Evolutionary conservation across 768 basidiomycete species (phyloP).

Genomic region (Thelephora ganbajun): DNA sequence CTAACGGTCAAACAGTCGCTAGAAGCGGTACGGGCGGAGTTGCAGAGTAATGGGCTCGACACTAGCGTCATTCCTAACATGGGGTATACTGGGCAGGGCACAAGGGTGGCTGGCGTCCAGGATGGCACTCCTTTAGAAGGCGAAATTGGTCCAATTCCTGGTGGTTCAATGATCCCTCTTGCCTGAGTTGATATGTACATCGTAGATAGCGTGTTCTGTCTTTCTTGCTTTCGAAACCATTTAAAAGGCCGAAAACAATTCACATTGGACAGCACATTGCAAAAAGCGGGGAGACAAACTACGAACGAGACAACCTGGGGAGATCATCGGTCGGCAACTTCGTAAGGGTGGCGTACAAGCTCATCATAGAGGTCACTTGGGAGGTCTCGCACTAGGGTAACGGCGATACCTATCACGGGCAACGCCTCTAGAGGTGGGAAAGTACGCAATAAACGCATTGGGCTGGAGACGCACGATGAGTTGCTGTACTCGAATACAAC

Average conservation of each 20-base stretch:
- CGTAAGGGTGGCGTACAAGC: constrained; percentile 79
- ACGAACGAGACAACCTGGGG: background rate
- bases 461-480: constrained; percentile 32
- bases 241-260: no score
- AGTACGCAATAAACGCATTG: constrained; percentile 87
- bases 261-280: background rate
- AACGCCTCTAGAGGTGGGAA: constrained; percentile 86
- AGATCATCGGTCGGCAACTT: constrained; percentile 19
- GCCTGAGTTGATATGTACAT: background rate
- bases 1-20: constrained; percentile 56
- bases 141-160: constrained; percentile 38
- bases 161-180: constrained; percentile 19
- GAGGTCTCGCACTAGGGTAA: constrained; percentile 86
- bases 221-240: no score
- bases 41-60: constrained; percentile 35
- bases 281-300: background rate
- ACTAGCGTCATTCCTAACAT: constrained; percentile 24
- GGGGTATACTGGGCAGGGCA: constrained; percentile 49
- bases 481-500: background rate
- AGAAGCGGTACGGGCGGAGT: constrained; percentile 51
- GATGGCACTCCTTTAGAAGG: constrained; percentile 30
- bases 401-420: constrained; percentile 83
- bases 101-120: constrained; percentile 38
- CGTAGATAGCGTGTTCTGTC: background rate
- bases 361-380: constrained; percentile 80